Conservation (phyloP, 169 alveolate species). For the Plasmodium ovale region DNA sequence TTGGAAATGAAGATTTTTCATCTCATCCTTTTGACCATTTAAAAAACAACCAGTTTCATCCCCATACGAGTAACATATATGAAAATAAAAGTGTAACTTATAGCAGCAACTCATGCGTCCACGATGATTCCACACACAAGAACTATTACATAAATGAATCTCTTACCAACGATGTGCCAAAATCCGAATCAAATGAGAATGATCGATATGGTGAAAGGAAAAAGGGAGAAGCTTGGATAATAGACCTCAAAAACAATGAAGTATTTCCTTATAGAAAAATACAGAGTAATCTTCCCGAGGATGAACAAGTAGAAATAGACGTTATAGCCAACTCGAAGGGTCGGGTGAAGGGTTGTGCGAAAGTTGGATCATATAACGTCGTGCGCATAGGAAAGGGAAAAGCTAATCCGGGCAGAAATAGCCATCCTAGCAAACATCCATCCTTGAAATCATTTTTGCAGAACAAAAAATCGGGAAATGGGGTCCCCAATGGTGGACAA, state of each 20-base stretch:
- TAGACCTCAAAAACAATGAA: conserved; percentile 64
- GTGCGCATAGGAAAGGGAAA: too few relatives aligned
- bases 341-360: background rate
- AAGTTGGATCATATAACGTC: background rate
- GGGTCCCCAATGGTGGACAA: background rate
- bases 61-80: background rate
- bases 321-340: background rate
- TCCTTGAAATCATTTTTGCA: background rate
- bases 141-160: background rate
- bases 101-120: too few relatives aligned
- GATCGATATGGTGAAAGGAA: background rate
- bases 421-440: background rate
- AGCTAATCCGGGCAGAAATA: background rate
- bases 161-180: background rate
- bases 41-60: background rate
- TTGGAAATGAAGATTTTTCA: background rate
- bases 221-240: conserved; percentile 67
- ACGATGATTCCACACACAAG: background rate
- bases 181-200: background rate
- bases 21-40: background rate
- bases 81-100: background rate
- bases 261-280: conserved; percentile 52
- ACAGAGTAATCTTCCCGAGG: conserved; percentile 1
- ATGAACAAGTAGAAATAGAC: conserved; percentile 1
- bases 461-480: background rate